Base-by-base conservation (phyloP, 148 eudicot species). In the Bassia scoparia region DNA sequence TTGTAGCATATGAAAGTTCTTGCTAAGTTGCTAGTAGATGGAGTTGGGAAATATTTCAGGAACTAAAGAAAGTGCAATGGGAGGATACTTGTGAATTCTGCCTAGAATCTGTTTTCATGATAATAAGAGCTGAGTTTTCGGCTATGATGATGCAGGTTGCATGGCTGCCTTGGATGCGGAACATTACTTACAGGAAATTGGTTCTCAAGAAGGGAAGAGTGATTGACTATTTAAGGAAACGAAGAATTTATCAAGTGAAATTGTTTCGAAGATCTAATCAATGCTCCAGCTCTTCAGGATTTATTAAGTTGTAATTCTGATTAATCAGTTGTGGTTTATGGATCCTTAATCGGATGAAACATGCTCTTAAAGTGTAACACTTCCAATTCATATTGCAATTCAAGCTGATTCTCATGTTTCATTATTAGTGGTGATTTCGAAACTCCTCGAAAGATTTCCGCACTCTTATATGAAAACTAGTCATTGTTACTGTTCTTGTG, bases 151-250 rank as follows among this genome's bases (percentile, higher is more conserved):
- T 79, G 80, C 87, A 91, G 97, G 97, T 31, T 89, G 97, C 79
- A 91, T 89, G 97, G 97, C 91, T 41, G 97, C 97, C 23, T 69
- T 91, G 79, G 97, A 89, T 33, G 91, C 93, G 34, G 97, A 91
- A 73, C 97, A 91, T 78, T 91, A 89, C 78, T 77, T 91, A 80
- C 97, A 89, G 73, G 93, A 91, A 77, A 76, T 89, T 53, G 93
- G 97, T 46, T 37, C 83, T 38, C 97, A 87, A 68, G 83, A 86
- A 79, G 93, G 87, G 20, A 89, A 91, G 84, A 86, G 83, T 37
- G 91, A 91, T 75, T 89, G 86, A 89, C 79, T 69, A 61, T 29
- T 23, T 18, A 49, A 67, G 62, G 37, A 35, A 16, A 1, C 26
- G 14, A 31, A 71, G 30, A 31, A 35, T 26, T 46, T 11, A n/a